These are phyloP conservation scores for Macrolepiota fuliginosa DNA, from an alignment of 768 basidiomycete species.

Conservation along the genomic window DNA sequence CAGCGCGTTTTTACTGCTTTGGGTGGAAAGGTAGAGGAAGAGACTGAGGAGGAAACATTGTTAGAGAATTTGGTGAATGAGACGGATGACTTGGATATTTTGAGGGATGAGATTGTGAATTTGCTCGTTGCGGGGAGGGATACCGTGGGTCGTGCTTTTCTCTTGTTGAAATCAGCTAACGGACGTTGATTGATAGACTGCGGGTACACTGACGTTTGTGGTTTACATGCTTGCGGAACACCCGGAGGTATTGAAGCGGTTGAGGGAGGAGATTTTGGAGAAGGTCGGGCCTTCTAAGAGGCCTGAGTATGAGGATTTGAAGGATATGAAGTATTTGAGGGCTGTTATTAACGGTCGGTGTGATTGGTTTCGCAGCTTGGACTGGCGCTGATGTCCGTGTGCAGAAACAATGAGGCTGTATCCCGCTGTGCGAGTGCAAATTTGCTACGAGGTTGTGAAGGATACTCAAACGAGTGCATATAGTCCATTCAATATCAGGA, in stretches of 20 bases:
- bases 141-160: constrained; percentile 25
- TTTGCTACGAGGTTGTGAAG: background rate
- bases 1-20: constrained; percentile 9
- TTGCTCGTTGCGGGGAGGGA: constrained; percentile 45
- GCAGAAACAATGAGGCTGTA: constrained; percentile 21
- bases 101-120: constrained; percentile 41
- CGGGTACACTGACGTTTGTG: constrained; percentile 40
- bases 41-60: constrained; percentile 27
- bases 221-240: constrained; percentile 46
- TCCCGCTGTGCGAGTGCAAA: constrained; percentile 16
- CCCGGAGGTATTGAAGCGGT: constrained; percentile 32
- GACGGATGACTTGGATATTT: constrained; percentile 36
- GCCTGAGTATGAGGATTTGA: constrained; percentile 41
- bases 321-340: constrained; percentile 40
- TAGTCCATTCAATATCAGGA: constrained; percentile 13
- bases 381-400: background rate
- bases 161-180: too few species aligned
- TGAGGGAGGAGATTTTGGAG: constrained; percentile 42
- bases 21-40: constrained; percentile 13
- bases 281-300: constrained; percentile 30
- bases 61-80: constrained; percentile 42
- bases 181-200: constrained; percentile 28
- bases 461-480: background rate
- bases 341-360: constrained; percentile 42
- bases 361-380: background rate